Conservation (phyloP, 208 protist species). For the Crithidia mellificae region DNA sequence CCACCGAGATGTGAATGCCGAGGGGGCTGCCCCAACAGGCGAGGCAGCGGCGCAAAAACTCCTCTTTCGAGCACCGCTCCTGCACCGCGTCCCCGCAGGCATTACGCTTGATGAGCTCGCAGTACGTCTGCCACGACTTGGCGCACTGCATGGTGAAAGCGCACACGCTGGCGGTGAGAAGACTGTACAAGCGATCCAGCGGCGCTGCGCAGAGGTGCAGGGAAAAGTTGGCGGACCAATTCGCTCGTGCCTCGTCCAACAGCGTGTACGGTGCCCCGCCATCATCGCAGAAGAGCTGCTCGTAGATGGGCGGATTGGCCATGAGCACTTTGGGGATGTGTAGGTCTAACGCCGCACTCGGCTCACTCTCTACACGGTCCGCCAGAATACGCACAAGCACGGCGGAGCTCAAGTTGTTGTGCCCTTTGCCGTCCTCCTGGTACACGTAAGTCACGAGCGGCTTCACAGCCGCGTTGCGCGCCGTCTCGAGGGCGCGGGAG, state of each 20-base stretch:
- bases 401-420: conserved; percentile 76
- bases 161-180: conserved; percentile 63
- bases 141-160: conserved; percentile 65
- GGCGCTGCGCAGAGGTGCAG: conserved; percentile 30
- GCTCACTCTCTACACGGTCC: conserved; percentile 46
- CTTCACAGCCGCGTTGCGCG: conserved; percentile 41
- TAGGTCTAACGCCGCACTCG: conserved; percentile 28
- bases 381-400: conserved; percentile 50
- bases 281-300: conserved; percentile 49
- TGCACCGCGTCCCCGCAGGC: conserved; percentile 25
- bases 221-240: conserved; percentile 21
- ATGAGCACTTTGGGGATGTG: conserved; percentile 28
- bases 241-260: conserved; percentile 23
- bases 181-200: conserved; percentile 48
- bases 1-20: conserved; percentile 48
- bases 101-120: conserved; percentile 39
- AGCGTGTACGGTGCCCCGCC: conserved; percentile 29
- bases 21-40: conserved; percentile 69
- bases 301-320: conserved; percentile 59
- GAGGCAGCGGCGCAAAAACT: conserved; percentile 54
- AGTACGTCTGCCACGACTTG: conserved; percentile 64
- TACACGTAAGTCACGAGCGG: conserved; percentile 67
- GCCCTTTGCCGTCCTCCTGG: conserved; percentile 57
- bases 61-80: conserved; percentile 51
- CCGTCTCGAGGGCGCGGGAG: conserved; percentile 54